Percentiles rank a stretch among this genome's conserved stretches.
phyloP scores from a whole-genome alignment of 148 eudicot genomes.

The Polygonum aviculare region DNA sequence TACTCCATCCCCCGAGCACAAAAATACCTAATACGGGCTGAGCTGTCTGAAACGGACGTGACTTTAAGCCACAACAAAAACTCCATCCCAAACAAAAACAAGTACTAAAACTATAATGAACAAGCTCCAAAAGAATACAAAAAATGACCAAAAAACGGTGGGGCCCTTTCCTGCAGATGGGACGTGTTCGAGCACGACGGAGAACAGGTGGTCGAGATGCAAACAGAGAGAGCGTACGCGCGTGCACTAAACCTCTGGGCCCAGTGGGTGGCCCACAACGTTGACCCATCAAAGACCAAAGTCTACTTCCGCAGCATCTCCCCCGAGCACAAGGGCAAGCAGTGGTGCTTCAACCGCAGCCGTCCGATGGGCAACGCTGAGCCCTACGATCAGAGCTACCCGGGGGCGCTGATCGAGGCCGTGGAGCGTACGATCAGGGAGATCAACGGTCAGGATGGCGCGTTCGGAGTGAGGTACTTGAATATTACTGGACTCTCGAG shows the following conservation, averaged over 20 bases:
- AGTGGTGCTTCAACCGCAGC: constrained; percentile 44
- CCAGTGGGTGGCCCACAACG: constrained; percentile 28
- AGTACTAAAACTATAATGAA: background rate
- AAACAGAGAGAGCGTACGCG: constrained; percentile 24
- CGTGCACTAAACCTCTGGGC: constrained; percentile 44
- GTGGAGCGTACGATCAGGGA: constrained; percentile 18
- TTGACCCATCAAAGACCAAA: constrained; percentile 28
- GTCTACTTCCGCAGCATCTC: constrained; percentile 46
- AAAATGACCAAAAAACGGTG: background rate
- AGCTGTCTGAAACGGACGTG: too few species aligned
- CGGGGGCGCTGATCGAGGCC: constrained; percentile 21
- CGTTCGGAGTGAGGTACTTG: constrained; percentile 16
- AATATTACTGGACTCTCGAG: constrained; percentile 42
- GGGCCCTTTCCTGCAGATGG: constrained; percentile 28
- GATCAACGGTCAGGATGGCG: constrained; percentile 11
- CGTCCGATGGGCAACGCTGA: constrained; percentile 30
- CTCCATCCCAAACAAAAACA: too few species aligned
- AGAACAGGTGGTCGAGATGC: constrained; percentile 24
- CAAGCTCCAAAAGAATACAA: background rate
- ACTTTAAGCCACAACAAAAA: too few species aligned
- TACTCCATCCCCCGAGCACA: too few species aligned
- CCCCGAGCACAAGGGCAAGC: constrained; percentile 31
- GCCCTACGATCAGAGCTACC: constrained; percentile 19
- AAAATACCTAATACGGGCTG: too few species aligned
- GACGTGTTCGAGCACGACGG: constrained; percentile 29